A percentile compares a stretch with the other conserved stretches of the same genome.
phyloP scores from a whole-genome alignment of 2,329 filamentous ascomycete genomes.

The Colletotrichum gloeosporioides region DNA sequence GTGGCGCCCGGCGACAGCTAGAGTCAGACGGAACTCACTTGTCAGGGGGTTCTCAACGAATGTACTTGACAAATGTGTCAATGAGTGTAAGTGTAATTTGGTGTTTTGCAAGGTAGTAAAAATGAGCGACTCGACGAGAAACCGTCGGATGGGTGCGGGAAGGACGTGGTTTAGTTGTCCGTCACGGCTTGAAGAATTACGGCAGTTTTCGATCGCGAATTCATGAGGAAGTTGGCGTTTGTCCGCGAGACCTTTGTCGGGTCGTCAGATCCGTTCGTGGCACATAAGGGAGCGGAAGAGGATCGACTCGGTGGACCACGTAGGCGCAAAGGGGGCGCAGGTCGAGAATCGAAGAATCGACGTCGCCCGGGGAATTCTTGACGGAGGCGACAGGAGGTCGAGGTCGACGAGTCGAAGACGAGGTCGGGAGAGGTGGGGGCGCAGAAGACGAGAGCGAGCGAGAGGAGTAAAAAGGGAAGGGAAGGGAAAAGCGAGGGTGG shows the following conservation, averaged over 20 bases:
- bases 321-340: background rate
- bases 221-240: constrained; percentile 20
- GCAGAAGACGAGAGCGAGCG: constrained; percentile 17
- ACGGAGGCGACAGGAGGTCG: constrained; percentile 23
- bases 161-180: constrained; percentile 12
- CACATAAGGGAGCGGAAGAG: background rate
- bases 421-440: constrained; percentile 15
- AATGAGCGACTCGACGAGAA: constrained; percentile 26
- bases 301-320: background rate
- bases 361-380: constrained; percentile 22
- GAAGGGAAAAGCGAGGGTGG: constrained; percentile 22
- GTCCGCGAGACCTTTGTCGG: constrained; percentile 10
- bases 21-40: constrained; percentile 11
- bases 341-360: constrained; percentile 21
- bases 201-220: constrained; percentile 8
- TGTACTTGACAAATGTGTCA: constrained; percentile 65
- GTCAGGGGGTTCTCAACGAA: constrained; percentile 59
- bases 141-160: constrained; percentile 11
- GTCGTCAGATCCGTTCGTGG: constrained; percentile 7
- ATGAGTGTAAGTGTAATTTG: constrained; percentile 48
- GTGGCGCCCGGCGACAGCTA: constrained; percentile 14
- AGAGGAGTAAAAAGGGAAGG: constrained; percentile 15
- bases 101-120: background rate
- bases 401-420: constrained; percentile 18
- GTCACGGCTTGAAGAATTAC: constrained; percentile 3